Evolutionary conservation across 1,284 basidiomycete species (phyloP), one percentile per base, ranked within the genome.

Genomic region (Pyrrhoderma noxium): DNA sequence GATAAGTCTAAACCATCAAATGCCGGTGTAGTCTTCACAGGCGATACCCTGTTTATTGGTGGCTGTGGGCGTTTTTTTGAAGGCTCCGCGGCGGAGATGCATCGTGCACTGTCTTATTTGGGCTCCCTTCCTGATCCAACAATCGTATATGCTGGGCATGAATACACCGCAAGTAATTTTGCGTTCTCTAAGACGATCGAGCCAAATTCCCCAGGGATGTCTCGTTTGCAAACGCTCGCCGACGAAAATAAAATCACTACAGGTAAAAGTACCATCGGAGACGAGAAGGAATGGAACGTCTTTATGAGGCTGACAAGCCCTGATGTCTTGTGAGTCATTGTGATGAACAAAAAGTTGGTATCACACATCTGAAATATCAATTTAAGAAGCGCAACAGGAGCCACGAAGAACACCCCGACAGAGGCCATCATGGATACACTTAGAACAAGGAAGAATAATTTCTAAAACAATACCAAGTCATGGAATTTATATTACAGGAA

Each of bases 21-120:
- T 57, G 78, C 82, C 0, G 80, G 83, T 39, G 88, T 75, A 13
- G 91, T 98, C 19, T 96, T 99, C 67, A 97, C 95, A 0, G 93
- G 93, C 13, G 95, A 99, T 65, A 98, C 95, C 0, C 82, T 99
- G 46, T 98, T 99, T 73, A 79, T 91, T 57, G 91, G 79, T 3
- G 94, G 94, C 5, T 95, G 90, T 64, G 95, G 95, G n/a, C 81
- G 93, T 5, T 98, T 98, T 77, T 98, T 98, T 62, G 94, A 98
- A 67, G 94, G 94, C 38, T 84, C 79, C 2, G 84, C 85, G 0
- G 68, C 75, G 8, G 84, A 98, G 68, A 99, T 99, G 95, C 74
- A 86, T 61, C 66, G 73, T 4, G 80, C 92, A 3, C 77, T 96
- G 39, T 77, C 79, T 34, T 85, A 91, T 62, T 76, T 94, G 55